Conservation (phyloP, 495 filamentous ascomycete species). For the Neurospora sp. region DNA sequence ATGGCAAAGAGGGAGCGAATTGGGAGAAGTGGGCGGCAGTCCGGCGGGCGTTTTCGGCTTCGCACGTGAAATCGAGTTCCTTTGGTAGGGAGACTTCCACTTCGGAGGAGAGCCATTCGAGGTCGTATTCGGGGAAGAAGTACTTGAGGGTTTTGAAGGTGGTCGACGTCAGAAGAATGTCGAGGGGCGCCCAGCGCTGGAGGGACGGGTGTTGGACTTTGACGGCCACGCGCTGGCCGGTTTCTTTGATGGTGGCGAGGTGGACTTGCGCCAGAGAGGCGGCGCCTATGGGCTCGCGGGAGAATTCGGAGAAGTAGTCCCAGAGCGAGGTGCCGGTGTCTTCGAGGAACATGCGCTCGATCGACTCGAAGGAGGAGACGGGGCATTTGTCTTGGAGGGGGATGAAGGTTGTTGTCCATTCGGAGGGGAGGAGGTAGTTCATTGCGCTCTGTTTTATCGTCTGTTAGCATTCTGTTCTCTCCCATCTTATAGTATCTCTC, state of each 20-base stretch:
- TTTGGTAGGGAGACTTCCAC: slow-evolving; percentile 84
- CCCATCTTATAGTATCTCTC: not conserved
- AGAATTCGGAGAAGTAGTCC: slow-evolving; percentile 79
- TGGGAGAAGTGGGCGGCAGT: slow-evolving; percentile 66
- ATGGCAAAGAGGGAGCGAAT: slow-evolving; percentile 52
- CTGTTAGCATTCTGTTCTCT: slow-evolving; percentile 10
- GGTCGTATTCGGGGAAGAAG: slow-evolving; percentile 95
- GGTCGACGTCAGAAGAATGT: slow-evolving; percentile 76
- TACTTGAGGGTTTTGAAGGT: slow-evolving; percentile 82
- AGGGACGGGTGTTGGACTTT: slow-evolving; percentile 93
- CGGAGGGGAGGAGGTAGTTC: slow-evolving; percentile 85
- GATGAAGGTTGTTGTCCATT: slow-evolving; percentile 96
- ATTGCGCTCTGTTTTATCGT: slow-evolving; percentile 56
- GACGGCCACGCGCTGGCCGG: slow-evolving; percentile 86
- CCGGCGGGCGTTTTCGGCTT: slow-evolving; percentile 76
- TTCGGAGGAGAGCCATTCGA: slow-evolving; percentile 90
- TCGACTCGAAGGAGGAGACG: slow-evolving; percentile 81
- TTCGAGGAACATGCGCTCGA: slow-evolving; percentile 70
- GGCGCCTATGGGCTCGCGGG: slow-evolving; percentile 70
- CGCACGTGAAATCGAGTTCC: slow-evolving; percentile 82
- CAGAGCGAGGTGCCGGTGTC: slow-evolving; percentile 75
- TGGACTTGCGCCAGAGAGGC: slow-evolving; percentile 95
- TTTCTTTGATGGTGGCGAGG: slow-evolving; percentile 72
- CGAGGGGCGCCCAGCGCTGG: slow-evolving; percentile 84
- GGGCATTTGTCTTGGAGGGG: slow-evolving; percentile 95